Evolutionary conservation across 352 stramenopile species (phyloP), one percentile per base, ranked within the genome.

Genomic region (Pythium phragmiticola): DNA sequence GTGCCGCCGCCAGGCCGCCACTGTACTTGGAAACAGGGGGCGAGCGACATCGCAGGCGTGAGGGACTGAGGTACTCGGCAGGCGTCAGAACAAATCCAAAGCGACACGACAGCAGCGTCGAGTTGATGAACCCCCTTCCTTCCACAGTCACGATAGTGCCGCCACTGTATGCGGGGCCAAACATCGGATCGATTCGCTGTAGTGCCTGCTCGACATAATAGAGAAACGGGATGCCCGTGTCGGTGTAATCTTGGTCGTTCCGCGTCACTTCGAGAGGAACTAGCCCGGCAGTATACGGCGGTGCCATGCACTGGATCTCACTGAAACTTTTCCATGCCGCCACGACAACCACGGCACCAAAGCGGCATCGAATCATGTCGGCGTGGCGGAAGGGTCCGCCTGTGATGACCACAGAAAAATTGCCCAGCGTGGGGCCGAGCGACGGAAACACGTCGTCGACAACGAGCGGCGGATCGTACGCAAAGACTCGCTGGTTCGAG

Each of bases 221-320:
- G 19, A 79, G 65, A 60, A 98, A 98, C 3, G 80, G 68, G 3
- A 85, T 47, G 0, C 65, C 63, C 1, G 70, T 80, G 45, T 85
- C 64, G 0, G 81, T 87, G 65, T 95, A 98, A 65, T 99, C 92
- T 69, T 98, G 93, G 33, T 84, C 89, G 68, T 99, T 98, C 45
- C 88, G 66, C 21, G 89, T 90, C 30, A 99, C 78, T 61, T 95
- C 71, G 0, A 98, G 71, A 2, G 78, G 70, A 47, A 97, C 92
- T 0, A 89, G 64, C 0, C 93, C 93, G 0, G 78, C 53, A 3
- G 57, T 37, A 39, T 95, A 78, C 0, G 79, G 74, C 23, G 88
- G 90, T n/a, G 90, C 86, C 23, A 74, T 79, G 69, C 88, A 98
- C 36, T 73, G 57, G 14, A 98, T 77, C 69, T 88, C 75, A 39